These are phyloP conservation scores for Populus hybrid DNA, from an alignment of 441 rosid species.

Conservation along the genomic window DNA sequence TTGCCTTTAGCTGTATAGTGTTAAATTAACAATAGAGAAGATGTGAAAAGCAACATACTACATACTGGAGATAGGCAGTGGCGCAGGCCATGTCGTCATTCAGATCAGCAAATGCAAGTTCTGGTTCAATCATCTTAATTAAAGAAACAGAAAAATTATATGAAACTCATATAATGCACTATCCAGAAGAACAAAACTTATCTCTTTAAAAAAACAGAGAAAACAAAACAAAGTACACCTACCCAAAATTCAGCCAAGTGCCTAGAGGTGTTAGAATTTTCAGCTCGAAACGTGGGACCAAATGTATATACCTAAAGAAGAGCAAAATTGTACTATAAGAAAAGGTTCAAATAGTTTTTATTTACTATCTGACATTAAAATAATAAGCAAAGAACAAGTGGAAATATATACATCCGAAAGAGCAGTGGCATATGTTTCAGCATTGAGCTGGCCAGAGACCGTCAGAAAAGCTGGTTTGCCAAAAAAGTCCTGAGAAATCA, in stretches of 20 bases:
- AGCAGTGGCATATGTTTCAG: constrained; percentile 92
- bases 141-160: constrained; percentile 18
- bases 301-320: constrained; percentile 73
- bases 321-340: constrained; percentile 7
- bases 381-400: background rate
- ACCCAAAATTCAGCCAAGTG: constrained; percentile 99
- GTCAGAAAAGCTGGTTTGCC: constrained; percentile 96
- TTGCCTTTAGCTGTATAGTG: constrained; percentile 5
- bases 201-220: background rate
- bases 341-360: constrained; percentile 9
- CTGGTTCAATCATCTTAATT: constrained; percentile 94
- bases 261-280: constrained; percentile 92
- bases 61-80: constrained; percentile 99
- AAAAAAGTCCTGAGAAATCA: constrained; percentile 73
- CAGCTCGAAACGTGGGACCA: constrained; percentile 98
- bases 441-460: constrained; percentile 98
- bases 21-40: constrained; percentile 28
- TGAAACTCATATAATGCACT: constrained; percentile 6
- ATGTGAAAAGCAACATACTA: constrained; percentile 79
- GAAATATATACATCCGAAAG: constrained; percentile 71
- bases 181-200: constrained; percentile 5
- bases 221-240: constrained; percentile 17
- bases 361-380: constrained; percentile 5
- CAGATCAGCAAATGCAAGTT: constrained; percentile 94
- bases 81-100: constrained; percentile 99